phyloP scores from a whole-genome alignment of 2,329 filamentous ascomycete species.

The Nannizzia gypsea region DNA sequence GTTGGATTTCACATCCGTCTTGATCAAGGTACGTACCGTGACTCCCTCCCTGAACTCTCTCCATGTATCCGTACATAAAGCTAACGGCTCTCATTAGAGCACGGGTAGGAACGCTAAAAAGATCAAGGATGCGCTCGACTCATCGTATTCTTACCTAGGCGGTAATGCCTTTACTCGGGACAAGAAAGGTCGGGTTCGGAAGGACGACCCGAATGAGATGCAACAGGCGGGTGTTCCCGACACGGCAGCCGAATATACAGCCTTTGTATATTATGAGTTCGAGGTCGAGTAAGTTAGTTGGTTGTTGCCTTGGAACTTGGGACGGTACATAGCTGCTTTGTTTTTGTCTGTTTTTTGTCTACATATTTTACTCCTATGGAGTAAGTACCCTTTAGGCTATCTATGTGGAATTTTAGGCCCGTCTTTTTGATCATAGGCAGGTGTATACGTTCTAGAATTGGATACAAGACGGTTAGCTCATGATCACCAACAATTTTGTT shows the following conservation, averaged over 20 bases:
- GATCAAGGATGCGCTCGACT: slow-evolving; percentile 65
- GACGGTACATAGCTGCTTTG: background rate
- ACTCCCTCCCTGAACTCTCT: background rate
- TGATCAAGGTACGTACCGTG: slow-evolving; percentile 59
- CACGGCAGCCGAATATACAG: slow-evolving; percentile 71
- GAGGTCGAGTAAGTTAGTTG: slow-evolving; percentile 47
- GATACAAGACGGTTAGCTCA: background rate
- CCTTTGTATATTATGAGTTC: slow-evolving; percentile 95
- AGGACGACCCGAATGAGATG: slow-evolving; percentile 85
- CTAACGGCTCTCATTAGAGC: slow-evolving; percentile 44
- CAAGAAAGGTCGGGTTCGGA: slow-evolving; percentile 82
- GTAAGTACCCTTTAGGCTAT: background rate
- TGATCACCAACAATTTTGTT: background rate
- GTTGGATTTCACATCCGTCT: slow-evolving; percentile 71
- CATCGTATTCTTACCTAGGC: slow-evolving; percentile 78
- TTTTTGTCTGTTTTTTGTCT: background rate
- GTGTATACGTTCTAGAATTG: background rate
- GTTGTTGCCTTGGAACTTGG: background rate
- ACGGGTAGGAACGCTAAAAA: slow-evolving; percentile 72
- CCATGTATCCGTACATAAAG: slow-evolving; percentile 8
- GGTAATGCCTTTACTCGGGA: slow-evolving; percentile 90
- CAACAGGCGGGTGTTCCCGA: slow-evolving; percentile 45
- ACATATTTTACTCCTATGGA: background rate
- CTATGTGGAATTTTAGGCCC: background rate
- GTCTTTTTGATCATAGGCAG: background rate